Percentiles rank a stretch among this genome's conserved stretches.
phyloP scores from a whole-genome alignment of 1,139 yeast species.

The Pneumocystis wakefieldiae region DNA sequence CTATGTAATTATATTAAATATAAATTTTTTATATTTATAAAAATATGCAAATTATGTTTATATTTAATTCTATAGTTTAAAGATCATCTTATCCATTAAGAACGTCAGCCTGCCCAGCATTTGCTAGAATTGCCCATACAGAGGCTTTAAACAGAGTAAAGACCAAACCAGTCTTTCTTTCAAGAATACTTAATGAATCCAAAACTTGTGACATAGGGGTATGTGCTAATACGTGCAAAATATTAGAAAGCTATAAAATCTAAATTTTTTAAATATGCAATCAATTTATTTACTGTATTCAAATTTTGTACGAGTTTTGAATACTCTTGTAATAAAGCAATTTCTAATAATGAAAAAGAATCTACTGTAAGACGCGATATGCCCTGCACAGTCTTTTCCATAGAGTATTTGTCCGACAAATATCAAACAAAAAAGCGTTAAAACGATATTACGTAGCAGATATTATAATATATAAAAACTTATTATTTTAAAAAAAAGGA shows the following conservation, averaged over 20 bases:
- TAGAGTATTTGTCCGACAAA: background rate
- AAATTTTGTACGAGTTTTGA: slow-evolving; percentile 12
- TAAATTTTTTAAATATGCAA: background rate
- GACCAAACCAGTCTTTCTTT: slow-evolving; percentile 42
- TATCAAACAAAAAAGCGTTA: too few relatives aligned
- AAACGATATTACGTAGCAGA: too few relatives aligned
- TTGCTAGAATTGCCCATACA: slow-evolving; percentile 25
- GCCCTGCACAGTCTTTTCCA: background rate
- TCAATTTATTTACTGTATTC: slow-evolving; percentile 11
- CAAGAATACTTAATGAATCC: slow-evolving; percentile 37
- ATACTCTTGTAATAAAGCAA: slow-evolving; percentile 6
- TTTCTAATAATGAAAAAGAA: slow-evolving; percentile 6
- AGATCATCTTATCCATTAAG: background rate
- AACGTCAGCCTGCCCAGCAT: background rate
- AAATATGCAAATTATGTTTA: background rate
- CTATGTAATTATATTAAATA: too few relatives aligned
- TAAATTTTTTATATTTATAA: background rate
- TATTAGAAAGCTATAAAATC: slow-evolving; percentile 11
- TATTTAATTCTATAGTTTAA: too few relatives aligned
- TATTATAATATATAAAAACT: too few relatives aligned
- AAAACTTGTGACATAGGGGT: slow-evolving; percentile 28
- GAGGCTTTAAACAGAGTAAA: slow-evolving; percentile 46
- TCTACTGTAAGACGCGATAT: background rate
- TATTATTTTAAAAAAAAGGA: too few relatives aligned
- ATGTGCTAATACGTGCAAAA: slow-evolving; percentile 15